Evolutionary conservation across 768 basidiomycete species (phyloP).

Genomic region (Pholiota microspora): DNA sequence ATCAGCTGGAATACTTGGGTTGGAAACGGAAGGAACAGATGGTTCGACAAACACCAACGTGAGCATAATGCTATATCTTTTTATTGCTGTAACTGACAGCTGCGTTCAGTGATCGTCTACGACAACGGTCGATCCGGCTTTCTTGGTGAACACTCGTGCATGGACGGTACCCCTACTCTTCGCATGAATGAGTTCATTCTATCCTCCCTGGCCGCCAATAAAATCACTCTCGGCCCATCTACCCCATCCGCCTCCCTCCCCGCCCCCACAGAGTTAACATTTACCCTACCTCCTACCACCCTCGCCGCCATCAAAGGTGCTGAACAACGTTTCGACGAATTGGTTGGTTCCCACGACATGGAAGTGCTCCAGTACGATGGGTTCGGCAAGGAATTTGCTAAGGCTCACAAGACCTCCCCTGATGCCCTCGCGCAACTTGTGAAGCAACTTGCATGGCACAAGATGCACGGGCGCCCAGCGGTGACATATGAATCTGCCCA

Average conservation of each 20-base stretch:
- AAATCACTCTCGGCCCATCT: constrained; percentile 67
- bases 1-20: constrained; percentile 84
- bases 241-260: constrained; percentile 42
- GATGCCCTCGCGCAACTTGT: constrained; percentile 96
- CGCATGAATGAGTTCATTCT: constrained; percentile 94
- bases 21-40: constrained; percentile 87
- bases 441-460: constrained; percentile 94
- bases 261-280: constrained; percentile 64
- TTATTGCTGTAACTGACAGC: background rate
- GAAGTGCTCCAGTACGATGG: constrained; percentile 83
- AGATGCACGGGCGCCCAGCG: constrained; percentile 71
- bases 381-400: constrained; percentile 88
- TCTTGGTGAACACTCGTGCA: constrained; percentile 82
- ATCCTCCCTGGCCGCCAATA: constrained; percentile 67
- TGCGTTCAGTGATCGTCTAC: constrained; percentile 80
- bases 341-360: constrained; percentile 79
- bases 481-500: constrained; percentile 93
- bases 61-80: constrained; percentile 22
- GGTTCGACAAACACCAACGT: constrained; percentile 97
- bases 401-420: constrained; percentile 78
- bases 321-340: constrained; percentile 67
- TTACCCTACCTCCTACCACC: constrained; percentile 60
- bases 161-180: constrained; percentile 95
- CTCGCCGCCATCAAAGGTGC: constrained; percentile 53
- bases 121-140: constrained; percentile 95